phyloP scores from a whole-genome alignment of 768 basidiomycete genomes.

The Psilocybe cubensis region DNA sequence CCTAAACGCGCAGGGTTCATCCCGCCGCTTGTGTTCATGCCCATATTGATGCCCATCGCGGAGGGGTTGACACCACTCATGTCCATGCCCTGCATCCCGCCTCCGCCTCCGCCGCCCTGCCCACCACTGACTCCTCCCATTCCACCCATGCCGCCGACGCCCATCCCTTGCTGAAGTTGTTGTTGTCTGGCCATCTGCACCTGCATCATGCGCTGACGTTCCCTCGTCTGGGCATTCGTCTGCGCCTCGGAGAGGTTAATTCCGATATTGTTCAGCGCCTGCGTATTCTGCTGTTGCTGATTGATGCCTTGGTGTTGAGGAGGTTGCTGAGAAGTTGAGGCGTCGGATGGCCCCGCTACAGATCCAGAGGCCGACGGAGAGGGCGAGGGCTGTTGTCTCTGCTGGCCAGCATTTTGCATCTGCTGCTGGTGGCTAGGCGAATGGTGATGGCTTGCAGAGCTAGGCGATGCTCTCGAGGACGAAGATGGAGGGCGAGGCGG shows the following conservation, averaged over 20 bases:
- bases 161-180: constrained; percentile 30
- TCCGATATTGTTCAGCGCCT: constrained; percentile 9
- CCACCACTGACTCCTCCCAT: constrained; percentile 3
- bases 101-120: not conserved
- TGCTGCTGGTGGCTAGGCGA: not conserved
- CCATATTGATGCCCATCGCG: constrained; percentile 9
- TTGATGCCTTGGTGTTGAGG: not conserved
- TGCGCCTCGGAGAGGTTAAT: constrained; percentile 34
- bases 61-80: constrained; percentile 8
- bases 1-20: constrained; percentile 3
- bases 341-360: not conserved
- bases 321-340: no score
- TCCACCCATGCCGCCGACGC: constrained; percentile 10
- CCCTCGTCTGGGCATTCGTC: constrained; percentile 32
- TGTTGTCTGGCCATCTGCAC: constrained; percentile 39
- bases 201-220: constrained; percentile 35
- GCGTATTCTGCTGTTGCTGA: constrained; percentile 5
- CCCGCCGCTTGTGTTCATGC: constrained; percentile 9
- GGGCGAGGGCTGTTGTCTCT: not conserved
- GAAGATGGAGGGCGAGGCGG: constrained; percentile 21
- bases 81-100: constrained; percentile 3
- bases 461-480: constrained; percentile 19
- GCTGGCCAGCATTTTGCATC: not conserved
- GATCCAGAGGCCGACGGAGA: not conserved
- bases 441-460: not conserved